These are phyloP conservation scores for Tillandsia fasciculata DNA, from an alignment of 176 grass and related monocot species.

Conservation along the genomic window DNA sequence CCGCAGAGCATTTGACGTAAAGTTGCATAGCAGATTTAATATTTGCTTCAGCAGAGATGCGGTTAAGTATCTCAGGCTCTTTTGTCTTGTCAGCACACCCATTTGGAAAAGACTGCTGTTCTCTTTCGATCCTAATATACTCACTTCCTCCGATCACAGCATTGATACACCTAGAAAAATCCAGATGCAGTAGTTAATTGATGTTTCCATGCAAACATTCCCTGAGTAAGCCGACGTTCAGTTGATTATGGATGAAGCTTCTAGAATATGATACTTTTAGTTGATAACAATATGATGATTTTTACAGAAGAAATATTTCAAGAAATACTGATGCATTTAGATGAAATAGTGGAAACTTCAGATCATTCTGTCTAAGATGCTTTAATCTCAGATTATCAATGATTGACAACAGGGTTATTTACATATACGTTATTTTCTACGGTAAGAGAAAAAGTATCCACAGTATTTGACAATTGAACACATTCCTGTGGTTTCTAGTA, in stretches of 20 bases:
- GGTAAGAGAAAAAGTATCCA: too few species aligned
- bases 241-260: background rate
- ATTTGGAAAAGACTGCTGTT: conserved; percentile 82
- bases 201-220: background rate
- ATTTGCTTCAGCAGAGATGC: conserved; percentile 67
- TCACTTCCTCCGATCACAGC: conserved; percentile 87
- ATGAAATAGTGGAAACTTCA: too few species aligned
- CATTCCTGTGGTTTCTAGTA: too few species aligned
- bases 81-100: conserved; percentile 47
- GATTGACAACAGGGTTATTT: too few species aligned
- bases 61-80: conserved; percentile 60
- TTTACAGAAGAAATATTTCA: too few species aligned
- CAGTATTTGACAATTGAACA: too few species aligned
- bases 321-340: too few species aligned
- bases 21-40: conserved; percentile 94
- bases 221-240: background rate
- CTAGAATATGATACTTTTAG: background rate
- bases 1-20: conserved; percentile 70
- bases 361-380: too few species aligned
- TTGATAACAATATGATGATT: background rate
- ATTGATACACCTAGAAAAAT: conserved; percentile 58
- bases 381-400: too few species aligned
- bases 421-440: too few species aligned
- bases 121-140: conserved; percentile 69
- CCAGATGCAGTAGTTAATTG: background rate